Percentiles rank a stretch among this genome's conserved stretches.
Evolutionary conservation across 768 basidiomycete species (phyloP).

Genomic region (Gyrodon lividus): DNA sequence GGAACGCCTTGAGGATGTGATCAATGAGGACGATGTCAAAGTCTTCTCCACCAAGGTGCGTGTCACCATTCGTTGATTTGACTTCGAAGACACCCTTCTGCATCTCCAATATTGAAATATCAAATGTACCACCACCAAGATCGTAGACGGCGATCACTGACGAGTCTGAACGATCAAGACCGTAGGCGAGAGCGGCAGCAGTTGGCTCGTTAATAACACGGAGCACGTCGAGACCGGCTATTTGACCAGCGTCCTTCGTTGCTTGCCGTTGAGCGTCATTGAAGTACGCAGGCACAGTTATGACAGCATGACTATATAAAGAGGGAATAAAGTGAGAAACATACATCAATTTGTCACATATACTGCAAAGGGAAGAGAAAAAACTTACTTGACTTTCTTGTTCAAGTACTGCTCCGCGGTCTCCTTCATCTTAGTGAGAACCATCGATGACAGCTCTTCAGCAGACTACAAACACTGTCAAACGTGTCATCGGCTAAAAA

Average conservation of each 20-base stretch:
- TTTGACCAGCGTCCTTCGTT: slow-evolving; percentile 96
- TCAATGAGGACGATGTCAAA: slow-evolving; percentile 92
- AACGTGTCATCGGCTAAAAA: neutral
- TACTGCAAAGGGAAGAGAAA: no score
- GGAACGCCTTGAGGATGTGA: slow-evolving; percentile 86
- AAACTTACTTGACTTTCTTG: slow-evolving; percentile 86
- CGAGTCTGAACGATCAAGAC: slow-evolving; percentile 78
- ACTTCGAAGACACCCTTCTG: slow-evolving; percentile 99
- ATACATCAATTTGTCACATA: no score
- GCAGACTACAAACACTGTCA: slow-evolving; percentile 54
- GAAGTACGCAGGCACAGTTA: slow-evolving; percentile 98
- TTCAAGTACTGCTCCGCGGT: slow-evolving; percentile 93
- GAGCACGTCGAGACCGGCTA: slow-evolving; percentile 95
- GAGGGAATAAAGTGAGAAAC: slow-evolving; percentile 10
- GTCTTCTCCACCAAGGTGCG: slow-evolving; percentile 96
- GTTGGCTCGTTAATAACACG: slow-evolving; percentile 99
- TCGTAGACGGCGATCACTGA: slow-evolving; percentile 98
- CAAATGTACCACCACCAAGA: slow-evolving; percentile 97
- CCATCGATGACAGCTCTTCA: slow-evolving; percentile 87
- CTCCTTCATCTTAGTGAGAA: slow-evolving; percentile 90
- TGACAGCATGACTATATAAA: slow-evolving; percentile 69
- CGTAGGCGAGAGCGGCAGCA: slow-evolving; percentile 97
- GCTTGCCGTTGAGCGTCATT: slow-evolving; percentile 99
- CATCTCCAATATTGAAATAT: slow-evolving; percentile 99
- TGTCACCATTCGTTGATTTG: slow-evolving; percentile 99